phyloP scores from a whole-genome alignment of 2,329 filamentous ascomycete species.

The Cytospora piceicola region DNA sequence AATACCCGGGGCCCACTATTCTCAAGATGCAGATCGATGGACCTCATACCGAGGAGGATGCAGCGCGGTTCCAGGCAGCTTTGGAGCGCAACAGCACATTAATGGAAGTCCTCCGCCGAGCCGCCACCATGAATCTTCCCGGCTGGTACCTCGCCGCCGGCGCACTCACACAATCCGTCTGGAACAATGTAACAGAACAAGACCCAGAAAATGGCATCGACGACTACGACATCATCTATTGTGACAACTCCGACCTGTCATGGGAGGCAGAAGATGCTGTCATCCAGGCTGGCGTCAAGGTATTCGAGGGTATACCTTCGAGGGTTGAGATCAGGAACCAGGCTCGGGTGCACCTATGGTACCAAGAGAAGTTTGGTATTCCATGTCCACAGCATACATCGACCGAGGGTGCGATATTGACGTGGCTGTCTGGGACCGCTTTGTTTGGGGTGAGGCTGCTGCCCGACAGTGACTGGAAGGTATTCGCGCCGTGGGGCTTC shows the following conservation, averaged over 20 bases:
- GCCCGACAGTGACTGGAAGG: slow-evolving; percentile 37
- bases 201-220: slow-evolving; percentile 41
- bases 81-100: slow-evolving; percentile 28
- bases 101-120: slow-evolving; percentile 28
- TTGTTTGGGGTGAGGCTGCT: slow-evolving; percentile 39
- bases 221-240: slow-evolving; percentile 46
- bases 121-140: slow-evolving; percentile 25
- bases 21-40: slow-evolving; percentile 22
- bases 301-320: slow-evolving; percentile 39
- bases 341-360: slow-evolving; percentile 46
- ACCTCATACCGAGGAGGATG: slow-evolving; percentile 25
- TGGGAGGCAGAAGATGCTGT: slow-evolving; percentile 43
- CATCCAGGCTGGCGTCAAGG: slow-evolving; percentile 38
- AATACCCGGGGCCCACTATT: neutral
- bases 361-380: slow-evolving; percentile 39
- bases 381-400: slow-evolving; percentile 39
- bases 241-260: slow-evolving; percentile 40
- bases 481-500: slow-evolving; percentile 43
- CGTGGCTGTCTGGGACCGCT: slow-evolving; percentile 43
- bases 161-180: slow-evolving; percentile 44
- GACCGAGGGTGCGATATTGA: slow-evolving; percentile 40
- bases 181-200: slow-evolving; percentile 40
- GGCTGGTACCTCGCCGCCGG: slow-evolving; percentile 39
- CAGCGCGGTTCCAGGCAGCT: slow-evolving; percentile 19
- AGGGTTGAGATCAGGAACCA: slow-evolving; percentile 46